Percentiles rank a stretch among this genome's conserved stretches.
These are phyloP conservation scores for Monosporascus sp. DNA, from an alignment of 2,329 filamentous ascomycete species.

Conservation along the genomic window DNA sequence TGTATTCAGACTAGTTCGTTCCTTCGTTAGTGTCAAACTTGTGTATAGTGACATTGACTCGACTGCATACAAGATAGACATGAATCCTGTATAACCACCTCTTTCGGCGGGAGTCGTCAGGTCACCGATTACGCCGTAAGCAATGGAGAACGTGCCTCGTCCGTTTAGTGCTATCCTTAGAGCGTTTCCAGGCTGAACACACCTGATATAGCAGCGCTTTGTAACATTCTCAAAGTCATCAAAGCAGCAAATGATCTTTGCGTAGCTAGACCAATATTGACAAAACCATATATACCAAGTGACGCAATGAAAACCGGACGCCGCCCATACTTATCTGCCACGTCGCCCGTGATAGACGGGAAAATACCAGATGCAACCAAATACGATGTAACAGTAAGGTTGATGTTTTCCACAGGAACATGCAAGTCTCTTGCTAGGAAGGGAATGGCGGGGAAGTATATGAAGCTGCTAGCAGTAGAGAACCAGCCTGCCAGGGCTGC, in stretches of 20 bases:
- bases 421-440: slow-evolving; percentile 14
- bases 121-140: slow-evolving; percentile 1
- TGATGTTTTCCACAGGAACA: slow-evolving; percentile 22
- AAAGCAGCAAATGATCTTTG: slow-evolving; percentile 30
- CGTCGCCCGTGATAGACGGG: background rate
- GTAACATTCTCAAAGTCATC: slow-evolving; percentile 34
- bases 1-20: background rate
- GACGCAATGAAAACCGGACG: slow-evolving; percentile 30
- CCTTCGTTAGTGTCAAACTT: background rate
- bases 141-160: background rate
- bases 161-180: background rate
- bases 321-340: slow-evolving; percentile 27
- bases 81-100: background rate
- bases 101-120: background rate
- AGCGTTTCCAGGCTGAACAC: background rate
- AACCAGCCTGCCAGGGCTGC: slow-evolving; percentile 17
- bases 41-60: too few species aligned
- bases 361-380: slow-evolving; percentile 38
- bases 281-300: slow-evolving; percentile 28
- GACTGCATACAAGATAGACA: slow-evolving; percentile 1
- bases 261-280: slow-evolving; percentile 29
- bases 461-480: slow-evolving; percentile 19
- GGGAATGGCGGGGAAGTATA: slow-evolving; percentile 20
- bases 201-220: slow-evolving; percentile 32
- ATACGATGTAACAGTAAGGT: slow-evolving; percentile 36